These are phyloP conservation scores for Aspergillus pseudonomiae DNA, from an alignment of 2,329 filamentous ascomycete species.

Conservation along the genomic window DNA sequence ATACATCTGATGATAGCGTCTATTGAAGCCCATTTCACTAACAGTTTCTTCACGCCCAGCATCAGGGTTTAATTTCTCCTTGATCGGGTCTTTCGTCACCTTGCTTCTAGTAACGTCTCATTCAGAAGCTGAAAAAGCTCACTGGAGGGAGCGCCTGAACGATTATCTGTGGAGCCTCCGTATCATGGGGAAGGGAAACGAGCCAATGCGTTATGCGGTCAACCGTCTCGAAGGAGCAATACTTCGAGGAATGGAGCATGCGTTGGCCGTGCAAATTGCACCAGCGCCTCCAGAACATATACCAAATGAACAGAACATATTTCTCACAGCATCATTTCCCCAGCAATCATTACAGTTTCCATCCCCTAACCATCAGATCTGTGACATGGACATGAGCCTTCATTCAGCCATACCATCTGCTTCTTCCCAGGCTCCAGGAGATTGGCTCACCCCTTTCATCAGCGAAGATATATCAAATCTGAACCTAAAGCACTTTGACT, in stretches of 20 bases:
- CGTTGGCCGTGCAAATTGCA: conserved; percentile 4
- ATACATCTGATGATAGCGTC: neutral
- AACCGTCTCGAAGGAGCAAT: conserved; percentile 6
- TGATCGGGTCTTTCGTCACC: neutral
- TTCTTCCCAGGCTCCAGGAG: too few species aligned
- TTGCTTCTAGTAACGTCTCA: neutral
- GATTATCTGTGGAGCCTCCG: conserved; percentile 4
- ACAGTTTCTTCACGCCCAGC: neutral
- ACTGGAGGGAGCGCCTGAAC: neutral
- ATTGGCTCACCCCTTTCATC: too few species aligned
- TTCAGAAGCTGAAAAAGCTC: neutral
- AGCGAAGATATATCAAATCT: too few species aligned
- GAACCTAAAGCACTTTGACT: too few species aligned
- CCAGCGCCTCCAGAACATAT: neutral
- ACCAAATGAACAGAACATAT: too few species aligned
- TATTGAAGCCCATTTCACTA: neutral
- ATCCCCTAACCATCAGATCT: too few species aligned
- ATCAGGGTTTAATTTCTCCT: neutral
- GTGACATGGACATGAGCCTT: too few species aligned
- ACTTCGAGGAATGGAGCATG: conserved; percentile 6
- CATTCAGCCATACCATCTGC: too few species aligned
- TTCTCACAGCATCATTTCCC: too few species aligned
- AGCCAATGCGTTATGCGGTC: conserved; percentile 5
- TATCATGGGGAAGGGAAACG: conserved; percentile 1
- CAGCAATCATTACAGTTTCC: too few species aligned